Percentiles rank a stretch among this genome's conserved stretches.
Evolutionary conservation across 352 stramenopile genomes (phyloP).

Genomic region (Phytophthora boehmeriae): DNA sequence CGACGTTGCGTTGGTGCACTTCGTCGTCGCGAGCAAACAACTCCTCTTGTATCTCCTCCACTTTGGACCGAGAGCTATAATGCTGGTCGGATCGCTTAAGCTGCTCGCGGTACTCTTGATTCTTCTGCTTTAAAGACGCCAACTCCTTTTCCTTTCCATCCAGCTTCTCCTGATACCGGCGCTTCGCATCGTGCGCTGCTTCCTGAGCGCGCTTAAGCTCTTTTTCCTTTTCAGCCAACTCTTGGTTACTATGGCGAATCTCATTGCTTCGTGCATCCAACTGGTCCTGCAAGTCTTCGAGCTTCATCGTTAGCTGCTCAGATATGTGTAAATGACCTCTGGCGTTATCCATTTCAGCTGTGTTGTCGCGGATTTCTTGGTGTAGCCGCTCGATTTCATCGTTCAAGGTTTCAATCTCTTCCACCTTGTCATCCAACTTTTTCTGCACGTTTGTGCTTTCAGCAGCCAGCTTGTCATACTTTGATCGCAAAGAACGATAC

Average conservation of each 20-base stretch:
- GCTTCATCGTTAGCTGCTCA: conserved; percentile 51
- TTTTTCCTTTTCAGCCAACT: conserved; percentile 37
- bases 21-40: conserved; percentile 36
- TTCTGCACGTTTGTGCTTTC: conserved; percentile 25
- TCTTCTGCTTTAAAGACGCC: conserved; percentile 30
- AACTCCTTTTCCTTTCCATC: conserved; percentile 36
- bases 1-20: conserved; percentile 35
- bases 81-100: conserved; percentile 33
- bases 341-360: conserved; percentile 47
- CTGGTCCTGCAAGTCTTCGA: conserved; percentile 46
- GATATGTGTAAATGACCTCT: conserved; percentile 45
- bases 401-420: conserved; percentile 30
- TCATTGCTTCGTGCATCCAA: conserved; percentile 35
- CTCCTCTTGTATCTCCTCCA: conserved; percentile 46
- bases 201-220: conserved; percentile 25
- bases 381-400: conserved; percentile 38
- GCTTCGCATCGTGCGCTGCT: conserved; percentile 26
- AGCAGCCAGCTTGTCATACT: conserved; percentile 31
- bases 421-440: conserved; percentile 32
- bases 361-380: conserved; percentile 47
- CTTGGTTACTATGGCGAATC: conserved; percentile 34
- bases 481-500: conserved; percentile 40
- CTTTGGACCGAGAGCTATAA: conserved; percentile 31
- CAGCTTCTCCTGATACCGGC: conserved; percentile 26
- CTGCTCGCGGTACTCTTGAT: conserved; percentile 33